Evolutionary conservation across 768 basidiomycete genomes (phyloP), one percentile per base, ranked within the genome.

Genomic region (Crepidotus variabilis): DNA sequence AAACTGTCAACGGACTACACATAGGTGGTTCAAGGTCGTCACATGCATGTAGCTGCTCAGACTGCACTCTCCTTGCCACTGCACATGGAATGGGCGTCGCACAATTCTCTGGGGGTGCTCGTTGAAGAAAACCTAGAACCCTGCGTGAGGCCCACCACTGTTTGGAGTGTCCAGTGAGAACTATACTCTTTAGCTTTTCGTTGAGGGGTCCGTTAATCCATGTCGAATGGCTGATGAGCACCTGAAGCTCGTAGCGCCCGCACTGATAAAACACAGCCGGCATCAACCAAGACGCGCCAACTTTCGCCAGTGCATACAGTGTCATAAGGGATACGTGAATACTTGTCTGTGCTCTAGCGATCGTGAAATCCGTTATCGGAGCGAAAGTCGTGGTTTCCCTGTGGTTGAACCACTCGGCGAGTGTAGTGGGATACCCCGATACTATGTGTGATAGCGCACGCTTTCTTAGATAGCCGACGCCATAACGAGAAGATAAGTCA

Each of bases 191-290:
- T 18, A 62, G 35, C 1, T 55, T 36, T 0, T 24, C 20, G 13
- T 52, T 54, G 14, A 58, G 21, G 2, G 45, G 13, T 2, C 53
- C 45, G n/a, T 52, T 49, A 4, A 13, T 16, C 39, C 56, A 57
- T 14, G 18, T 6, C 0, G 57, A 50, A 16, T 61, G 45, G 1
- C 6, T 2, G 8, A 61, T 39, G 2, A 65, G 45, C 3, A 47
- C 43, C 2, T 62, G 45, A 9, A 60, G 9, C 24, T 60, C 52
- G 8, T 57, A 62, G 2, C 45, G 48, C 49, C 61, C 63, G 16
- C 61, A 62, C 47, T 65, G 62, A 16, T 65, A 65, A 11, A 62
- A 48, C 0, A 52, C 50, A 0, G 63, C 43, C 1, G 65, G 65
- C 7, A 63, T 47, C 2, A 63, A 33, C 65, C 61, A 65, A 0